Percentiles rank a stretch among this genome's conserved stretches.
phyloP scores from a whole-genome alignment of 2,329 filamentous ascomycete genomes.

The Claviceps sp. region DNA sequence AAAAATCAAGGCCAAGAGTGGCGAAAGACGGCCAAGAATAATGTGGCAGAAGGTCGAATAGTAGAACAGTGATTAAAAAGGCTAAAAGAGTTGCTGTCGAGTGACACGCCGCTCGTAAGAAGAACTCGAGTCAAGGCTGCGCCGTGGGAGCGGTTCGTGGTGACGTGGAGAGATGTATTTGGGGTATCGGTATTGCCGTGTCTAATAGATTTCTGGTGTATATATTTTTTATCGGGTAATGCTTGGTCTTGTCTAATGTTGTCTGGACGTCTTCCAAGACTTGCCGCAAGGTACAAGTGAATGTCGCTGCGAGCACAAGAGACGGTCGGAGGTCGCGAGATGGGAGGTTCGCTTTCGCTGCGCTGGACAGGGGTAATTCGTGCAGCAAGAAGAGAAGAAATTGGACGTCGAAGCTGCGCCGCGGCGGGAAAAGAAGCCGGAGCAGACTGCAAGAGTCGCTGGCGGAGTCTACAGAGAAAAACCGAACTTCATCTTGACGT shows the following conservation, averaged over 20 bases:
- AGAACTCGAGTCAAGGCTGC: conserved; percentile 3
- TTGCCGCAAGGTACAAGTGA: conserved; percentile 36
- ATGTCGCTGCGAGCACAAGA: conserved; percentile 29
- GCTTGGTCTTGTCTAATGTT: neutral
- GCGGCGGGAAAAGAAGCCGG: conserved; percentile 26
- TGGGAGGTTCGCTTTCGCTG: neutral
- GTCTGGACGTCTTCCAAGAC: conserved; percentile 7
- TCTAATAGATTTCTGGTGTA: neutral
- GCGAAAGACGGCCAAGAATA: neutral
- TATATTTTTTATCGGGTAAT: no score
- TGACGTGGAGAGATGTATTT: neutral
- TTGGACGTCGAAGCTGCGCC: conserved; percentile 11
- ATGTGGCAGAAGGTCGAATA: neutral
- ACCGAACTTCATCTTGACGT: conserved; percentile 39
- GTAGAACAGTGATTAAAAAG: neutral
- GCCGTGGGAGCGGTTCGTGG: neutral
- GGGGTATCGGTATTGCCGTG: neutral
- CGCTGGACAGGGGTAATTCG: no score
- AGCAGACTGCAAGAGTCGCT: conserved; percentile 46
- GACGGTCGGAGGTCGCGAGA: neutral
- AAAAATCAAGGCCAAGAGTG: neutral
- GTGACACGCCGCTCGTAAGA: neutral
- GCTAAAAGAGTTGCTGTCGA: neutral
- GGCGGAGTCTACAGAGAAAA: conserved; percentile 35
- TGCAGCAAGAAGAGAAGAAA: conserved; percentile 3